phyloP scores from a whole-genome alignment of 768 basidiomycete genomes.

The Boletus rufocinnamomeus region DNA sequence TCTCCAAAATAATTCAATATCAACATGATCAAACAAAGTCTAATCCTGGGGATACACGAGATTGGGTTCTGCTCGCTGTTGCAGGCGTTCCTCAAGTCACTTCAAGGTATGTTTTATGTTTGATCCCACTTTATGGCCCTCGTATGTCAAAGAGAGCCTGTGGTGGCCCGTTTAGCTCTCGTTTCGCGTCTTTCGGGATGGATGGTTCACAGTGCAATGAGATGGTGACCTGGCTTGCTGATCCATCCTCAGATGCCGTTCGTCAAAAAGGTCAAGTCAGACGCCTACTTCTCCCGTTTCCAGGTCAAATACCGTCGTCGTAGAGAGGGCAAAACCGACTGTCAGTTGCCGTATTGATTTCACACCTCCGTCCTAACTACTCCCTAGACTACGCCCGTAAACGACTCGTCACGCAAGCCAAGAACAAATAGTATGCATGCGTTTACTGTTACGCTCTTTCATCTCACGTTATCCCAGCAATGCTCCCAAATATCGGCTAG shows the following conservation, averaged over 20 bases:
- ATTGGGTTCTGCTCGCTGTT: conserved; percentile 27
- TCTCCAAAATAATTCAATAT: conserved; percentile 14
- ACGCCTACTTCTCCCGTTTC: conserved; percentile 97
- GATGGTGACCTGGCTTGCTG: conserved; percentile 32
- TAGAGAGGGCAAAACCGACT: conserved; percentile 99
- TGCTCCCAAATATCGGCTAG: conserved; percentile 96
- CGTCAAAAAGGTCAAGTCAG: conserved; percentile 95
- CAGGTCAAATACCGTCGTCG: conserved; percentile 98
- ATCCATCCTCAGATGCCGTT: conserved; percentile 74
- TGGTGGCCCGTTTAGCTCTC: neutral
- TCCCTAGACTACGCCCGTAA: conserved; percentile 92
- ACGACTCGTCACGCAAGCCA: conserved; percentile 95
- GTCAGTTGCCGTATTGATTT: conserved; percentile 44
- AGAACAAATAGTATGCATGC: conserved; percentile 91
- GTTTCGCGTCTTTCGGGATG: conserved; percentile 23
- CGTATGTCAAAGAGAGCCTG: neutral
- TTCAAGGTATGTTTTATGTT: conserved; percentile 42
- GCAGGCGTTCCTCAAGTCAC: conserved; percentile 32
- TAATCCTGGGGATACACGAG: conserved; percentile 14
- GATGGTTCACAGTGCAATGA: conserved; percentile 29
- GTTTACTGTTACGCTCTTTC: neutral
- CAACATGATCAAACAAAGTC: conserved; percentile 33
- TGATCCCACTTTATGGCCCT: neutral
- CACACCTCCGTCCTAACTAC: conserved; percentile 11
- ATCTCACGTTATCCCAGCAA: conserved; percentile 52